Base-by-base conservation (phyloP, 2,329 filamentous ascomycete genomes). In the Penicillium sp. region DNA sequence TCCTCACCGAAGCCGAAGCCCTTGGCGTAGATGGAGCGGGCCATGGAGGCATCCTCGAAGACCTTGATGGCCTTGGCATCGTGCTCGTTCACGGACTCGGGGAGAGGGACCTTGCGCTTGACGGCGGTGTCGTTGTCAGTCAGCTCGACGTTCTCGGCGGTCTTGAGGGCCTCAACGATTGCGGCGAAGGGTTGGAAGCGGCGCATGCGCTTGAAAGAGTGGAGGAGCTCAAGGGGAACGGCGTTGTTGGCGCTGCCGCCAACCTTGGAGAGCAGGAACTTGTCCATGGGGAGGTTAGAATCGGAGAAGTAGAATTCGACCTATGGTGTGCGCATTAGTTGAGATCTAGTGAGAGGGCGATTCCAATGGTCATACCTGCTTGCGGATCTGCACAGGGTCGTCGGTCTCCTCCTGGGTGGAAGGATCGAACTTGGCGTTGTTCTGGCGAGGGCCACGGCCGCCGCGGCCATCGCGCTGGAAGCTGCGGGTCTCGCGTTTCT, bases 261-360 rank as follows among this genome's bases (percentile, higher is more conserved):
- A 55, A 91, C 89, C 69, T 87, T 82, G 62, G 86, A 82, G 80
- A 92, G 90, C 67, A 99, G 84, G 80, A 91, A 96, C 74, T 91
- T 89, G 78, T 99, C 95, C 69, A 86, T 87, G 51, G 89, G 88
- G 38, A 99, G 85, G 78, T 97, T 97, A 70, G 88, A 90, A 75
- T 95, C 90, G 69, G 90, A 90, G 78, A 97, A 96, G 83, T 97
- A 97, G 77, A 96, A 97, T 74, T 97, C 92, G 68, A 96, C 90
- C 89, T 95, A 66, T 31, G 51, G 46, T 31, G 37, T 27, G 19
- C 17, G 35, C 19, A 38, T 66, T 47, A 65, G 59, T 45, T 46
- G 19, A n/a, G 2, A 15, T 21, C 35, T 25, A 17, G 7, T 0
- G 19, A 23, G 9, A 5, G 2, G 9, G 21, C 10, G 23, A n/a